Evolutionary conservation across 2,329 filamentous ascomycete genomes (phyloP), one percentile per base, ranked within the genome.

Genomic region (Apiospora koreana): DNA sequence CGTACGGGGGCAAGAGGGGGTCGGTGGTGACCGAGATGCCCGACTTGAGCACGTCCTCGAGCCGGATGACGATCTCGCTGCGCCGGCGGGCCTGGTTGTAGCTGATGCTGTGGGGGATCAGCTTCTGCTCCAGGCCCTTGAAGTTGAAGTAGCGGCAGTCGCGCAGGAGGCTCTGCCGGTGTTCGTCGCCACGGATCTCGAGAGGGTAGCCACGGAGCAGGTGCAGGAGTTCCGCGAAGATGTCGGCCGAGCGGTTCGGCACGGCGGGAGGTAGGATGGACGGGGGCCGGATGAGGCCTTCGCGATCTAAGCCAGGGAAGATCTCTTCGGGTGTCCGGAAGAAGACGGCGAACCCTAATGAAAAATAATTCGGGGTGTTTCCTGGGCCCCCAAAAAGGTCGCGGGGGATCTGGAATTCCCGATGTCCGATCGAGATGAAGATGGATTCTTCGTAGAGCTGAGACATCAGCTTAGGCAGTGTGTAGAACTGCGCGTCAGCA

Each of bases 301-400:
- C 89, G 68, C 94, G 90, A 71, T 94, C 90, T 0, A 98, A 87
- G 1, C 95, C 95, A 0, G 95, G 95, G 75, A 97, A 98, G 7
- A 94, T 88, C 76, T 97, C 92, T 18, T 89, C 86, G 0, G 93
- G 93, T 2, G 89, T 90, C 21, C 91, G 91, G 83, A 97, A 97
- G 86, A 97, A 97, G 75, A 94, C 89, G 46, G 91, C 92, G 77
- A 97, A 97, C 71, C 95, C 95, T 3, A 98, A 88, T 0, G 94
- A 92, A 85, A 98, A 98, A 86, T 94, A 98, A 80, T 98, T 98
- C 16, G 95, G 95, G n/a, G 90, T 91, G 82, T 98, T 95, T 35
- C 95, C 95, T 0, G 94, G 94, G 45, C 89, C 88, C 41, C 89
- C 92, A 81, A 98, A 97, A 72, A 97, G 86, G 75, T 97, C 93